These are phyloP conservation scores for Lachnellula arida DNA, from an alignment of 2,329 filamentous ascomycete species.

Conservation along the genomic window DNA sequence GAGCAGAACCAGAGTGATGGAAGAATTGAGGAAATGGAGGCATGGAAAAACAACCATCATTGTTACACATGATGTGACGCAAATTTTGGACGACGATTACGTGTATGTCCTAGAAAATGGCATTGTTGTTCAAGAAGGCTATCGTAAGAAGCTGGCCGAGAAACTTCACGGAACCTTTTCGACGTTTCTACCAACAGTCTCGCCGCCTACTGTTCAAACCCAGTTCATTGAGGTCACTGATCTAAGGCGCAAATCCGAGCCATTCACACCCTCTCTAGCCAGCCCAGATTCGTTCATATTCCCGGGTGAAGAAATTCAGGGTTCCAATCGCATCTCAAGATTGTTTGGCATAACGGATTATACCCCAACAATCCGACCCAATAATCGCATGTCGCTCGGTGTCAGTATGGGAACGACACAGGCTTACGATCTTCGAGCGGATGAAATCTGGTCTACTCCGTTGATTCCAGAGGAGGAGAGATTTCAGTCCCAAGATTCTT, in stretches of 20 bases:
- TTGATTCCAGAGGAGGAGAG: not conserved
- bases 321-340: constrained; percentile 10
- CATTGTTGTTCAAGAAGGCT: constrained; percentile 63
- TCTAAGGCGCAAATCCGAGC: constrained; percentile 11
- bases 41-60: constrained; percentile 81
- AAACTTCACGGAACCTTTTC: constrained; percentile 44
- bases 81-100: constrained; percentile 69
- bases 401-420: constrained; percentile 15
- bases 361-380: not conserved
- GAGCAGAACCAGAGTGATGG: constrained; percentile 64
- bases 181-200: constrained; percentile 32
- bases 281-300: not conserved
- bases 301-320: constrained; percentile 1
- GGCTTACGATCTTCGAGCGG: constrained; percentile 14
- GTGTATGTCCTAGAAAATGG: constrained; percentile 76
- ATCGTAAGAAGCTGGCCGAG: constrained; percentile 49
- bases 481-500: not conserved
- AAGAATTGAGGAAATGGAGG: constrained; percentile 73
- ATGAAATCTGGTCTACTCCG: constrained; percentile 19
- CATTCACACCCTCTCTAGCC: constrained; percentile 5
- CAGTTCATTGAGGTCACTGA: not conserved
- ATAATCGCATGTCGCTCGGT: constrained; percentile 11
- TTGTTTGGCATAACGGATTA: constrained; percentile 10
- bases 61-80: constrained; percentile 83
- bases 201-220: not conserved